phyloP scores from a whole-genome alignment of 345 rosid species.

The Leavenworthia alabamica region DNA sequence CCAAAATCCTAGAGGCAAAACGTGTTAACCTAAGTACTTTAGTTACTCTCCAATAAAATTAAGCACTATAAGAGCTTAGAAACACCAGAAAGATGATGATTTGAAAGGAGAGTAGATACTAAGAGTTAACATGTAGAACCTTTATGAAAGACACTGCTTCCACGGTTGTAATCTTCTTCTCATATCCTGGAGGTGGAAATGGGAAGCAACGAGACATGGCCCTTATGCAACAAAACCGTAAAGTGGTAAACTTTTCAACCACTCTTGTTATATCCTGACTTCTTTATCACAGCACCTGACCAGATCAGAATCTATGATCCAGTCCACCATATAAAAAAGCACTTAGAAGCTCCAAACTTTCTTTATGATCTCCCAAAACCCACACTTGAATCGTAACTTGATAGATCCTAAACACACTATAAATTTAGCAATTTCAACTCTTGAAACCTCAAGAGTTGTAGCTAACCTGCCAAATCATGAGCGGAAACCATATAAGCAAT shows the following conservation, averaged over 20 bases:
- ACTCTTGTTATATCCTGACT: constrained; percentile 28
- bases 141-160: constrained; percentile 52
- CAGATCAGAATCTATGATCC: constrained; percentile 48
- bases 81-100: constrained; percentile 4
- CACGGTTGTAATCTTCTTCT: constrained; percentile 59
- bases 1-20: neutral
- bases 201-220: constrained; percentile 99
- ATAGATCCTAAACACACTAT: constrained; percentile 13
- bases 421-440: constrained; percentile 16
- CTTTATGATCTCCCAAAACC: constrained; percentile 19
- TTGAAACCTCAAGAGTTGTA: no score
- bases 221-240: constrained; percentile 21
- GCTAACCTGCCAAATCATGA: constrained; percentile 26
- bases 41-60: neutral
- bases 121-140: constrained; percentile 50
- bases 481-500: constrained; percentile 19
- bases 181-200: constrained; percentile 96
- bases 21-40: neutral
- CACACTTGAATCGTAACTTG: constrained; percentile 21
- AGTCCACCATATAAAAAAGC: constrained; percentile 53
- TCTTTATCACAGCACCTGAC: constrained; percentile 50
- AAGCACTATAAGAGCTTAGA: no score
- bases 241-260: constrained; percentile 36
- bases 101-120: constrained; percentile 10
- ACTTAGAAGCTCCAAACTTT: constrained; percentile 39